Conservation (phyloP, 345 rosid genomes). For the Streptanthus diversifolius region DNA sequence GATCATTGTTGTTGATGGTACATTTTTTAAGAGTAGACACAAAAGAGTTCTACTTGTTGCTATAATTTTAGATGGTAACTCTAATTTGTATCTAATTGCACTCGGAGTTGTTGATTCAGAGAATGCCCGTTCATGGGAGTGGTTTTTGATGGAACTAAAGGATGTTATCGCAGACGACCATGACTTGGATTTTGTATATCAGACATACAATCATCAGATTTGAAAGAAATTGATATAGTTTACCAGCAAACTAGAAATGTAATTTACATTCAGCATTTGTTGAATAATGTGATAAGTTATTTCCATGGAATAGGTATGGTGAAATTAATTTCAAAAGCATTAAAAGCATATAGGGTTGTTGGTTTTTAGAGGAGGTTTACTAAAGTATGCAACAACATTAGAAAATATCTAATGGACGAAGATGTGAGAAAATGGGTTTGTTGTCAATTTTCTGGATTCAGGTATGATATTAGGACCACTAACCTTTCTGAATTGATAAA, state of each 20-base stretch:
- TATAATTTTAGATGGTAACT: background rate
- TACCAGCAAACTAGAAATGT: background rate
- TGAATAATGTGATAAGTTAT: background rate
- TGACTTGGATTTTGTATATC: background rate
- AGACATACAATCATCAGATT: background rate
- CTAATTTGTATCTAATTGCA: background rate
- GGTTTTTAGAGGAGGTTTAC: background rate
- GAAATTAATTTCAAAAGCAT: background rate
- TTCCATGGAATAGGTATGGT: background rate
- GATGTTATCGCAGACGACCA: too few relatives aligned
- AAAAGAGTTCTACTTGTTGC: background rate
- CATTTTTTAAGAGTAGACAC: background rate
- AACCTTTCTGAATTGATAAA: background rate
- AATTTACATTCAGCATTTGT: background rate
- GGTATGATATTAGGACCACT: background rate
- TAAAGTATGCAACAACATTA: background rate
- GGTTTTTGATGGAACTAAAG: background rate
- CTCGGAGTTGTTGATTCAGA: background rate
- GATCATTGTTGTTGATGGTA: background rate
- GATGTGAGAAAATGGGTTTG: background rate
- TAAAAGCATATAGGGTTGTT: background rate
- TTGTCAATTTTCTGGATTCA: background rate
- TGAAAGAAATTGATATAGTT: background rate
- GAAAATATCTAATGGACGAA: background rate
- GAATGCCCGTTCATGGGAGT: background rate